Percentiles rank a stretch among this genome's conserved stretches.
Evolutionary conservation across 106 monocot genomes (phyloP).

Genomic region (Platanthera guangdongensis): DNA sequence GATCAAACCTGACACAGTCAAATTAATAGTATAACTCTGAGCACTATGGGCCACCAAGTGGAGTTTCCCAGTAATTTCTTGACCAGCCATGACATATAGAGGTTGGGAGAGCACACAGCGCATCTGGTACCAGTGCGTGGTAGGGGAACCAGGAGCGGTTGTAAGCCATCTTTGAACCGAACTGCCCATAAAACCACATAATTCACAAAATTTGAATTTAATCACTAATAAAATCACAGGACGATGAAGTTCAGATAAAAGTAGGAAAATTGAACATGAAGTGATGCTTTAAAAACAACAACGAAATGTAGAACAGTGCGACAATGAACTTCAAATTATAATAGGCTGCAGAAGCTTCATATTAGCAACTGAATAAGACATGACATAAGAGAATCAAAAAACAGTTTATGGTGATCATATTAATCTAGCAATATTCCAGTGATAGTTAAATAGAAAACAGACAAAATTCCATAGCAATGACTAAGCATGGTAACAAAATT

Average conservation of each 20-base stretch:
- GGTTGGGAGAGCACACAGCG: constrained; percentile 89
- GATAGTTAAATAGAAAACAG: neutral
- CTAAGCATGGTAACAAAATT: neutral
- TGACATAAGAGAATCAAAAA: neutral
- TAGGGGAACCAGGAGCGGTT: constrained; percentile 88
- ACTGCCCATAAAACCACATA: constrained; percentile 28
- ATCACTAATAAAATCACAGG: neutral
- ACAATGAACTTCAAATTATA: neutral
- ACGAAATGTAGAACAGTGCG: neutral
- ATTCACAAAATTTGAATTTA: neutral
- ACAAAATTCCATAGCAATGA: neutral
- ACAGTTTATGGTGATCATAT: neutral
- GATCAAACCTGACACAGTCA: constrained; percentile 75
- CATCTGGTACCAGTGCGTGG: constrained; percentile 97
- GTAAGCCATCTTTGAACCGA: constrained; percentile 93
- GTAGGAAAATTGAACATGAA: neutral
- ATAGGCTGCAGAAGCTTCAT: neutral
- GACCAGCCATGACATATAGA: constrained; percentile 94
- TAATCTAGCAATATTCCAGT: neutral
- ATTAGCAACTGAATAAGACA: neutral
- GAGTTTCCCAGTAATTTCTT: constrained; percentile 86
- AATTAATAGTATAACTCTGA: constrained; percentile 91
- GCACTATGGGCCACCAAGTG: constrained; percentile 89
- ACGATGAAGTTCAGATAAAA: neutral
- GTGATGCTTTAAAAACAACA: neutral